These are phyloP conservation scores for Wickerhamomyces queroliae DNA, from an alignment of 805 yeast species.

Conservation along the genomic window DNA sequence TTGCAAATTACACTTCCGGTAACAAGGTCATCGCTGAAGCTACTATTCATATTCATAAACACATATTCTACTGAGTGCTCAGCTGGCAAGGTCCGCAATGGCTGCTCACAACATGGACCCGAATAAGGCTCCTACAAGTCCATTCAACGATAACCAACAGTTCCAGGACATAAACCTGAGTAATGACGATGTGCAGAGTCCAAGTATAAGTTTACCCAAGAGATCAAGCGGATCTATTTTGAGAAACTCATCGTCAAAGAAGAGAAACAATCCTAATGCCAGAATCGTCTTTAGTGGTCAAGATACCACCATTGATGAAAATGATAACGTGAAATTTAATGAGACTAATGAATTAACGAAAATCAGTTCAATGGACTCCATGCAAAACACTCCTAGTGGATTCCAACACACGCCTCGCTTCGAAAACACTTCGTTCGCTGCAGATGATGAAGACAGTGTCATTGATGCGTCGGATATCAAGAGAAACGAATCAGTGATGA, in stretches of 20 bases:
- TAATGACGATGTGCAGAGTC: conserved; percentile 5
- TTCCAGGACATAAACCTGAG: conserved; percentile 22
- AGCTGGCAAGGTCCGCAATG: not conserved
- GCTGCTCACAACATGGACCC: conserved; percentile 7
- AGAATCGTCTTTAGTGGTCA: conserved; percentile 20
- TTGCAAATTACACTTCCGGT: no score
- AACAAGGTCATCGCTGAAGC: no score
- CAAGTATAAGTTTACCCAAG: conserved; percentile 7
- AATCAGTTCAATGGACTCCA: conserved; percentile 16
- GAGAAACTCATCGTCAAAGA: conserved; percentile 7
- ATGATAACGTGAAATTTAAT: conserved; percentile 1
- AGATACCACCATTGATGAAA: conserved; percentile 13
- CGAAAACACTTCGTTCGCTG: conserved; percentile 10
- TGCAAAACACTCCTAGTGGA: conserved; percentile 18
- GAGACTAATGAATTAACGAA: conserved; percentile 11
- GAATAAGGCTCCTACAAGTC: conserved; percentile 17
- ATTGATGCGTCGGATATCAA: not conserved
- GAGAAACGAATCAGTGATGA: conserved; percentile 49
- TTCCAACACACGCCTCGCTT: conserved; percentile 16
- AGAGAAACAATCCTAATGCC: conserved; percentile 13
- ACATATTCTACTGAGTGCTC: no score
- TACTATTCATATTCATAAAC: no score
- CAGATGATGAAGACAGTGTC: conserved; percentile 7
- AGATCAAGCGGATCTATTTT: conserved; percentile 17
- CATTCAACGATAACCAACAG: conserved; percentile 19